These are phyloP conservation scores for Cyathus striatus DNA, from an alignment of 768 basidiomycete genomes.

Conservation along the genomic window DNA sequence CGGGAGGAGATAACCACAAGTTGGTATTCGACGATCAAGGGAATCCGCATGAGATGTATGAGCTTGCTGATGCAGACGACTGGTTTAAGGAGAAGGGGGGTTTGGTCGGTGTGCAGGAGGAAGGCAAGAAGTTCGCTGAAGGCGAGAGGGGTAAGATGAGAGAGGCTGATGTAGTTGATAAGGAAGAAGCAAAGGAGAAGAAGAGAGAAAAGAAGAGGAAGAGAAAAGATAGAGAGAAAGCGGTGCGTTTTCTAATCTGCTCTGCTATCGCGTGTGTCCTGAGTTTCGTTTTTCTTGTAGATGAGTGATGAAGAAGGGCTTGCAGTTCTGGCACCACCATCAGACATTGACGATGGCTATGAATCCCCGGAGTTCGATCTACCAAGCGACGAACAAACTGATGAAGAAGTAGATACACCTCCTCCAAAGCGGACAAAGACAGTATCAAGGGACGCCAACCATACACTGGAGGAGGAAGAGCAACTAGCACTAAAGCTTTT, in stretches of 20 bases:
- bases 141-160: slow-evolving; percentile 70
- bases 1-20: slow-evolving; percentile 62
- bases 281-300: slow-evolving; percentile 14
- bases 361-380: slow-evolving; percentile 68
- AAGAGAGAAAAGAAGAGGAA: slow-evolving; percentile 90
- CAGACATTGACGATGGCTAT: slow-evolving; percentile 61
- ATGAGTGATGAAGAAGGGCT: slow-evolving; percentile 26
- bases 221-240: slow-evolving; percentile 72
- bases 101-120: slow-evolving; percentile 56
- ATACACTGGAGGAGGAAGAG: slow-evolving; percentile 30
- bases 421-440: slow-evolving; percentile 22
- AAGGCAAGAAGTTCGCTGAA: slow-evolving; percentile 66
- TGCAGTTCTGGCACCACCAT: slow-evolving; percentile 25
- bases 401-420: slow-evolving; percentile 17
- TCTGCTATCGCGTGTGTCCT: background rate
- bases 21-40: slow-evolving; percentile 91
- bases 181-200: slow-evolving; percentile 81
- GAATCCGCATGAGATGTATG: slow-evolving; percentile 73
- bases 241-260: slow-evolving; percentile 21
- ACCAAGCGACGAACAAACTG: slow-evolving; percentile 22
- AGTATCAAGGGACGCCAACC: slow-evolving; percentile 8
- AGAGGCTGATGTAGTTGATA: slow-evolving; percentile 68
- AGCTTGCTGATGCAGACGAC: slow-evolving; percentile 72
- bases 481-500: slow-evolving; percentile 62
- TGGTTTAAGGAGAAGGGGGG: slow-evolving; percentile 63